phyloP scores from a whole-genome alignment of 495 filamentous ascomycete species.

The Poronia punctata region DNA sequence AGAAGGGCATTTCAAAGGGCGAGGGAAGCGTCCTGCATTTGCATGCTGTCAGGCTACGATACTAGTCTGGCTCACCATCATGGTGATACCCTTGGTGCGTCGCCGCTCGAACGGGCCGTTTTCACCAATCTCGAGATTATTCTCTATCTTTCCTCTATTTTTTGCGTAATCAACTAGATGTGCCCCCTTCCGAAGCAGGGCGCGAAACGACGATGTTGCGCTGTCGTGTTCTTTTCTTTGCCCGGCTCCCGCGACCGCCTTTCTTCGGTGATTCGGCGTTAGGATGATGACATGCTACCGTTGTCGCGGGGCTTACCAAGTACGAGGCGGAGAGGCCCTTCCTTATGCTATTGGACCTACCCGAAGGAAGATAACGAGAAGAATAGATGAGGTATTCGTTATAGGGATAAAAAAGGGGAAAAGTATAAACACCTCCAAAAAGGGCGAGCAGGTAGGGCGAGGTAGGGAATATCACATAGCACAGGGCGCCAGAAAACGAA shows the following conservation, averaged over 20 bases:
- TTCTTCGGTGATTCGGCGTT: constrained; percentile 1
- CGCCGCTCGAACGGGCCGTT: constrained; percentile 7
- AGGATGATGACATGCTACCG: constrained; percentile 5
- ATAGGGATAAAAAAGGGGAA: no score
- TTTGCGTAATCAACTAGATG: not conserved
- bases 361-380: no score
- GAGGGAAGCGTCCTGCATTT: constrained; percentile 10
- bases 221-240: not conserved
- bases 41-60: constrained; percentile 5
- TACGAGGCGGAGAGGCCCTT: constrained; percentile 1
- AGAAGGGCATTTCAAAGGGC: constrained; percentile 3
- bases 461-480: constrained; percentile 8
- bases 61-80: constrained; percentile 5
- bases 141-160: not conserved
- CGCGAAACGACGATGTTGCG: constrained; percentile 3
- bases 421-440: not conserved
- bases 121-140: constrained; percentile 3
- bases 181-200: no score
- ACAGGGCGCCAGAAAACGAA: not conserved
- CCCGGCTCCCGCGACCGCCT: not conserved
- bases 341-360: no score
- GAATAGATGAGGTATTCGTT: no score
- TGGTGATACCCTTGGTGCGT: constrained; percentile 5
- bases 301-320: constrained; percentile 4
- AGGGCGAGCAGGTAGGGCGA: not conserved